Evolutionary conservation across 331 rosid genomes (phyloP), one percentile per base, ranked within the genome.

Genomic region (Cydonia oblonga): DNA sequence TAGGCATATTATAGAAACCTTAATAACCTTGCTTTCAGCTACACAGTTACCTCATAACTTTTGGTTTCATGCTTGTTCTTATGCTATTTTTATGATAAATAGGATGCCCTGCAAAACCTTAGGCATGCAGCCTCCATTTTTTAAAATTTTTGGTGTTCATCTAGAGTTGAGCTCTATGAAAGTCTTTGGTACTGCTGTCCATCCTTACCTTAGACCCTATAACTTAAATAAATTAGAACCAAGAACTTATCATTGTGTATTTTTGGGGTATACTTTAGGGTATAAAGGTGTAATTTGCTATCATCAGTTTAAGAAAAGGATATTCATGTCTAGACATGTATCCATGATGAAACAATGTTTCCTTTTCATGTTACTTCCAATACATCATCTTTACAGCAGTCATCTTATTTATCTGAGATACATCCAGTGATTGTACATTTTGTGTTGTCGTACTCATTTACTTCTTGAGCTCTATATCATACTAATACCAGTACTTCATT

Each of bases 301-400:
- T 44, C 19, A 44, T 44, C 19, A 14, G 19, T 44, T 44, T 44
- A 44, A 44, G 52, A 14, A 14, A 44, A 14, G 0, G 7, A 14
- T 44, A 44, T 14, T 44, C 52, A 44, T 44, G 3, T 44, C 1
- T 44, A 2, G 7, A 44, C 19, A 44, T 44, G 19, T 44, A 44
- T 44, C 52, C 52, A 44, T 44, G 19, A 44, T 44, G 19, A 44
- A 14, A 44, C 7, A 44, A 0, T 44, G 52, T 44, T 44, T 14
- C 7, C 52, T 3, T 14, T 44, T 44, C 52, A 44, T 44, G 7
- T 14, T 44, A 44, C 6, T 44, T 44, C 19, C 52, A 44, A 44
- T 0, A 44, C 19, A 44, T 44, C 1, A 44, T 14, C 0, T 44
- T 5, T 2, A 44, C 7, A 44, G 0, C 0, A 44, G 7, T 44